A percentile compares a stretch with the other conserved stretches of the same genome.
Conservation (phyloP, 2,329 filamentous ascomycete species). For the Stagonosporopsis chrysanthemi region DNA sequence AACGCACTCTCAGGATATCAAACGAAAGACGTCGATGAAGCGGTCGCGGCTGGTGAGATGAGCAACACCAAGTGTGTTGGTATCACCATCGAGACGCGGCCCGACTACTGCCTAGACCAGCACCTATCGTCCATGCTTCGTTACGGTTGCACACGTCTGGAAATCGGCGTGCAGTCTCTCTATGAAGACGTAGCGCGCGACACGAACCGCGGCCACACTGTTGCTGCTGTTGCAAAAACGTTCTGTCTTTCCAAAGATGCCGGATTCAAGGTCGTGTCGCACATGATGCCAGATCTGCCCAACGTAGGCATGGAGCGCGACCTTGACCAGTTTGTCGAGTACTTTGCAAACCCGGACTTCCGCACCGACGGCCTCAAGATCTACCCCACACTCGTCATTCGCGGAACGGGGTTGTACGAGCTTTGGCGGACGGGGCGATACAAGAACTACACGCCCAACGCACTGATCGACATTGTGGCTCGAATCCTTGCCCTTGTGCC, state of each 20-base stretch:
- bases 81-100: slow-evolving; percentile 96
- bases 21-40: slow-evolving; percentile 92
- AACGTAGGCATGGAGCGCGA: slow-evolving; percentile 99
- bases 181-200: slow-evolving; percentile 99
- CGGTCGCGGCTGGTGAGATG: slow-evolving; percentile 92
- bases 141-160: slow-evolving; percentile 95
- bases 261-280: slow-evolving; percentile 97
- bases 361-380: slow-evolving; percentile 97
- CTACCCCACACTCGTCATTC: slow-evolving; percentile 95
- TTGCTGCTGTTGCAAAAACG: slow-evolving; percentile 92
- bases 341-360: slow-evolving; percentile 96
- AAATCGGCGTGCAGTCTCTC: slow-evolving; percentile 93
- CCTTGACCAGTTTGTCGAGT: slow-evolving; percentile 94
- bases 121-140: slow-evolving; percentile 94
- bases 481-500: slow-evolving; percentile 94
- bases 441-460: slow-evolving; percentile 98
- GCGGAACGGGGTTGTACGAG: slow-evolving; percentile 95
- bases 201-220: slow-evolving; percentile 95
- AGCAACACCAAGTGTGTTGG: slow-evolving; percentile 97
- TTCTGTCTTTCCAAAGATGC: slow-evolving; percentile 98
- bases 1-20: slow-evolving; percentile 97
- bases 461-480: slow-evolving; percentile 91
- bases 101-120: slow-evolving; percentile 96
- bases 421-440: slow-evolving; percentile 96
- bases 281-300: slow-evolving; percentile 99